Conservation (phyloP, 1,284 basidiomycete genomes). For the Tremellales sp. region DNA sequence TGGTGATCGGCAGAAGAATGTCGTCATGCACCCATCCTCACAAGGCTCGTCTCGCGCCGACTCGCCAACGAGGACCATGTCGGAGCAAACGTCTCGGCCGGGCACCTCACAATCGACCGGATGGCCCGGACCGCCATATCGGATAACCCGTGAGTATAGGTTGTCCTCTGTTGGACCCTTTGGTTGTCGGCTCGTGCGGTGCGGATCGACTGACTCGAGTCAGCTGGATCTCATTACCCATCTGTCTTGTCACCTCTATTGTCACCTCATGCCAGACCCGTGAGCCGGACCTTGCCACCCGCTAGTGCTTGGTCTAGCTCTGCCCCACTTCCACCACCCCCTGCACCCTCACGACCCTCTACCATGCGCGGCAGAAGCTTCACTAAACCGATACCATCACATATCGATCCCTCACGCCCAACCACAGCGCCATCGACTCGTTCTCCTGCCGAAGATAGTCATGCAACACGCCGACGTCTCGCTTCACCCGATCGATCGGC, state of each 20-base stretch:
- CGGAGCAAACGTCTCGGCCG: not conserved
- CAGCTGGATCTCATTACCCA: not conserved
- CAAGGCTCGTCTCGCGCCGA: constrained; percentile 8
- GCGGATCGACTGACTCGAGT: too few species aligned
- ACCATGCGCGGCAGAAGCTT: not conserved
- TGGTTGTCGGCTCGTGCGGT: too few species aligned
- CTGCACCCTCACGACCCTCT: not conserved
- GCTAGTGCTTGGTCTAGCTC: not conserved
- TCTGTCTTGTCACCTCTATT: not conserved
- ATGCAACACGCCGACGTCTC: not conserved
- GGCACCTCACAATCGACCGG: not conserved
- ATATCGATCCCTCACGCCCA: constrained; percentile 8
- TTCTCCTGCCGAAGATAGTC: not conserved
- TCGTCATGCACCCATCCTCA: constrained; percentile 69
- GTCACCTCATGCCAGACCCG: not conserved
- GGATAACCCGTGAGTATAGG: too few species aligned
- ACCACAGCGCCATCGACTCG: constrained; percentile 7
- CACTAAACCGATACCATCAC: not conserved
- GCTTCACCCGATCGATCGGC: not conserved
- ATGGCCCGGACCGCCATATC: too few species aligned
- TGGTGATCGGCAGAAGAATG: constrained; percentile 72
- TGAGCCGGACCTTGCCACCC: not conserved
- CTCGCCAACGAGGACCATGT: not conserved
- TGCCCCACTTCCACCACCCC: not conserved
- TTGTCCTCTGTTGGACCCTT: too few species aligned